These are phyloP conservation scores for Auriscalpium vulgare DNA, from an alignment of 768 basidiomycete genomes.

Conservation along the genomic window DNA sequence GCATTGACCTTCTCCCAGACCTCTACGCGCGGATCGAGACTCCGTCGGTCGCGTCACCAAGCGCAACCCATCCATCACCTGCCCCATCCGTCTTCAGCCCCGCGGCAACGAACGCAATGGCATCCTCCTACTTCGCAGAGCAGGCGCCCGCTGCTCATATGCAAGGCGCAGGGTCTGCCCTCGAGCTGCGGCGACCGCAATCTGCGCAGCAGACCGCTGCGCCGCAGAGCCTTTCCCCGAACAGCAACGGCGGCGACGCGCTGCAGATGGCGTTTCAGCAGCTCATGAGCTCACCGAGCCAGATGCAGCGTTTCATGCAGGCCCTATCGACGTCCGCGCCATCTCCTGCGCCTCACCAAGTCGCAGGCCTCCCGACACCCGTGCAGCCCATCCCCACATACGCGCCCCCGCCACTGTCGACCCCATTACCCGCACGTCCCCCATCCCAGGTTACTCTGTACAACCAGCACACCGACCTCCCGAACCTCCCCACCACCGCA, in stretches of 20 bases:
- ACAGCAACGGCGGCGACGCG: background rate
- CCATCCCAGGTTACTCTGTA: background rate
- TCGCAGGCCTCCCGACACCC: background rate
- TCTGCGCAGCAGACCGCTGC: background rate
- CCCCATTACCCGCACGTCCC: background rate
- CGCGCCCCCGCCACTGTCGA: background rate
- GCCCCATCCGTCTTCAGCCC: background rate
- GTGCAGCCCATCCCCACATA: background rate
- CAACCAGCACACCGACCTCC: background rate
- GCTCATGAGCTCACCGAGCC: slow-evolving; percentile 19
- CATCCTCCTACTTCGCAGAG: slow-evolving; percentile 2
- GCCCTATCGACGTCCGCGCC: slow-evolving; percentile 11
- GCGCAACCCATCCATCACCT: background rate
- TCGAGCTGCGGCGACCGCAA: slow-evolving; percentile 11
- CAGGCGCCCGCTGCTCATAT: background rate
- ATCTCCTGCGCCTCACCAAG: background rate
- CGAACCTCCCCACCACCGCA: background rate
- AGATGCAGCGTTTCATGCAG: slow-evolving; percentile 21
- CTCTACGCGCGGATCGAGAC: slow-evolving; percentile 12
- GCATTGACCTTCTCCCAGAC: background rate
- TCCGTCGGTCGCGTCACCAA: slow-evolving; percentile 7
- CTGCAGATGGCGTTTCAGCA: slow-evolving; percentile 17
- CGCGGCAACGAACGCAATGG: background rate
- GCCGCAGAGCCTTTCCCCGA: background rate
- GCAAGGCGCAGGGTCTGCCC: slow-evolving; percentile 4